Evolutionary conservation across 2,329 filamentous ascomycete species (phyloP).

Genomic region (Cytospora piceae): DNA sequence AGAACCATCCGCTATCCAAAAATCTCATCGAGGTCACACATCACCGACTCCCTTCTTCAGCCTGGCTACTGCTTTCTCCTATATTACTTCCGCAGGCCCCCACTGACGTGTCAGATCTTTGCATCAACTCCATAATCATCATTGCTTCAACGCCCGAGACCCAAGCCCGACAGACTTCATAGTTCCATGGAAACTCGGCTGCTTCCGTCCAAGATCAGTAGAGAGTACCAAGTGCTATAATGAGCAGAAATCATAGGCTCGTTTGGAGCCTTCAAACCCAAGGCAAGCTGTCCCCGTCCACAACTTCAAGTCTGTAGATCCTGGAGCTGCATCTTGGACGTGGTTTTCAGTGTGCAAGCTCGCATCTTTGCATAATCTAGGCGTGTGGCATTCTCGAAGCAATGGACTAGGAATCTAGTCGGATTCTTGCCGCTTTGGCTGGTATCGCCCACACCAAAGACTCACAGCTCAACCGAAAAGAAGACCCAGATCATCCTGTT

Average conservation of each 20-base stretch:
- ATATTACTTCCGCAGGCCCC: neutral
- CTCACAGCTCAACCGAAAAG: neutral
- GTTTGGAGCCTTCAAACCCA: neutral
- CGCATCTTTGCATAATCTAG: neutral
- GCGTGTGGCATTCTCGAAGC: neutral
- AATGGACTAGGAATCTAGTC: neutral
- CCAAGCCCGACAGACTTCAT: neutral
- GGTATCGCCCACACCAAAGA: neutral
- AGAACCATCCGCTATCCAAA: neutral
- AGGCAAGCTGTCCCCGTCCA: neutral
- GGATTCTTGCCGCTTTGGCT: neutral
- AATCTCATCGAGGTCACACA: neutral
- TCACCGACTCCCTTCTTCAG: neutral
- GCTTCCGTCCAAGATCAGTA: neutral
- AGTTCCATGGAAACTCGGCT: neutral
- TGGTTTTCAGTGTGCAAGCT: neutral
- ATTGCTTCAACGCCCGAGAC: neutral
- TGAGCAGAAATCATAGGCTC: neutral
- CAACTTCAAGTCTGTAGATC: too few species aligned
- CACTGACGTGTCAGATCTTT: neutral
- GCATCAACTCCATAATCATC: neutral
- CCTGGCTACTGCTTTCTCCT: neutral
- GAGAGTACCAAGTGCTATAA: neutral
- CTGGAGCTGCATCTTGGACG: neutral
- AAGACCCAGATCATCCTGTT: neutral